Base-by-base conservation (phyloP, 2,329 filamentous ascomycete genomes). In the Fusarium nematophilum region DNA sequence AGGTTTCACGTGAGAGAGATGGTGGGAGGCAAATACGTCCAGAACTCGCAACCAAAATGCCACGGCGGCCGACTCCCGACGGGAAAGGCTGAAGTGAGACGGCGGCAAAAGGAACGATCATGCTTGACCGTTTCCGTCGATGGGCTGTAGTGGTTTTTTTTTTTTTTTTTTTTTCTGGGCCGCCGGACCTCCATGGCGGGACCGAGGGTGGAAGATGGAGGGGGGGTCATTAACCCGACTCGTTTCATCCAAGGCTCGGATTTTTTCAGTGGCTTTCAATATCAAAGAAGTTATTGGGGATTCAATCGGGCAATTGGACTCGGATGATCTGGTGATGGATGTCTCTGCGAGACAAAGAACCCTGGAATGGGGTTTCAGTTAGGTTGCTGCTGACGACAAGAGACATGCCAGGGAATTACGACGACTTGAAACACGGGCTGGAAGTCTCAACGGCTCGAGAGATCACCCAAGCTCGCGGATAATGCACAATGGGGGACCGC, bases 21-120 rank as follows among this genome's bases (percentile, higher is more conserved):
- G 42, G 55, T 39, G 55, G 59, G 31, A 33, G 40, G 36, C 34
- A 39, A 17, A 21, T 25, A 9, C 17, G 8, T 13, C 7, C 36
- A 23, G n/a, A n/a, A 5, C n/a, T 25, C 11, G 3, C 11, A 9
- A 23, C 36, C 33, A 36, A n/a, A 15, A 23, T 49, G 34, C 30
- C 42, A 46, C 26, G 42, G 49, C 34, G 23, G 21, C 9, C 34
- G 27, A 39, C 34, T 39, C 42, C 50, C 47, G 31, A 36, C 61
- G 61, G 62, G 62, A 64, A 59, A 49, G 61, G 61, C 61, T 65
- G 42, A 39, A 38, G 58, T 39, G 38, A 64, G 53, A 50, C 29
- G 34, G 23, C 34, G 44, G 30, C 9, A 30, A 39, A 47, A 45
- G 40, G 43, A 40, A 37, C 17, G 23, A 38, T 44, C 39, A 40